Evolutionary conservation across 2,329 filamentous ascomycete species (phyloP).

Genomic region (Fusarium xyrophilum): DNA sequence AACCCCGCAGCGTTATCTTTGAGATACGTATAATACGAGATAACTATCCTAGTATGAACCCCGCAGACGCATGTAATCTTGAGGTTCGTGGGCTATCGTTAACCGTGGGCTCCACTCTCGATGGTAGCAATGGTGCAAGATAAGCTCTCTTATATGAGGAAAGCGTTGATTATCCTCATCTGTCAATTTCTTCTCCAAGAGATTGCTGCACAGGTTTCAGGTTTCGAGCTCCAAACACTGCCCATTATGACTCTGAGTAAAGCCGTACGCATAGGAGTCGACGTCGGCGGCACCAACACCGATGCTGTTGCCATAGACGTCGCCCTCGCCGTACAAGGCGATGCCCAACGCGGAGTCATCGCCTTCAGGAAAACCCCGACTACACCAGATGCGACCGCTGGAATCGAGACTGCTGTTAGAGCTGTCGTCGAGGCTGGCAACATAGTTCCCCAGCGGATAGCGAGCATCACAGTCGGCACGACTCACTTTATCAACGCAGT

Average conservation of each 20-base stretch:
- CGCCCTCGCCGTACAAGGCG: neutral
- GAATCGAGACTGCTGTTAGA: slow-evolving; percentile 45
- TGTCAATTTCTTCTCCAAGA: accelerated
- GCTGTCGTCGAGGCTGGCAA: slow-evolving; percentile 45
- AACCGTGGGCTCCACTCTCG: neutral
- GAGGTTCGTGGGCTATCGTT: neutral
- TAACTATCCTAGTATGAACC: neutral
- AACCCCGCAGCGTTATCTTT: neutral
- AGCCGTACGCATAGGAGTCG: neutral
- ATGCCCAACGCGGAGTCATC: neutral
- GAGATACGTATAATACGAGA: too few relatives aligned
- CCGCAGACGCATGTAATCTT: neutral
- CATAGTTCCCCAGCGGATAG: slow-evolving; percentile 36
- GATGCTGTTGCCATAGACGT: slow-evolving; percentile 18
- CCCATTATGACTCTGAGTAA: neutral
- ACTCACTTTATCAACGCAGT: slow-evolving; percentile 64
- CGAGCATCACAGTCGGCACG: slow-evolving; percentile 52
- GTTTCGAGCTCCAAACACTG: accelerated
- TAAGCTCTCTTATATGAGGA: neutral
- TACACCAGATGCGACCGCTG: slow-evolving; percentile 42
- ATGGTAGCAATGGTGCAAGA: neutral
- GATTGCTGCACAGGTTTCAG: accelerated
- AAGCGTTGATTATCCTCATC: accelerated
- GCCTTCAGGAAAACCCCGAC: slow-evolving; percentile 43
- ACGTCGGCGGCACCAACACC: slow-evolving; percentile 18